These are phyloP conservation scores for Suhomyces panamericanus DNA, from an alignment of 1,139 yeast species.

Conservation along the genomic window DNA sequence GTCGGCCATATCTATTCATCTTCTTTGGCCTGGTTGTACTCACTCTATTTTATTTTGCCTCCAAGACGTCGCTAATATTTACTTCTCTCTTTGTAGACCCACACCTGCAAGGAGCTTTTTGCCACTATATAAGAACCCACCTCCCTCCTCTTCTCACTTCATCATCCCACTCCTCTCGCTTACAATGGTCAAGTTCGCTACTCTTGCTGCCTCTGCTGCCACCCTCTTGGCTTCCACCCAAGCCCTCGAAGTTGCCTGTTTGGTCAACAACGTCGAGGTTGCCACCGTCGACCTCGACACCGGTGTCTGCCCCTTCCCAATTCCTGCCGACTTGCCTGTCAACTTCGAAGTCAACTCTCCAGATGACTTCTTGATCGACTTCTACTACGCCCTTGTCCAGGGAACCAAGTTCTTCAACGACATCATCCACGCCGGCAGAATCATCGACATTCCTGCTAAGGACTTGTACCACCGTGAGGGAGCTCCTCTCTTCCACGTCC, in stretches of 20 bases:
- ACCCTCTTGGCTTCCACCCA: slow-evolving; percentile 21
- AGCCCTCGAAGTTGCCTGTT: slow-evolving; percentile 41
- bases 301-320: slow-evolving; percentile 41
- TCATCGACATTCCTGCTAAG: slow-evolving; percentile 36
- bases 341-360: slow-evolving; percentile 27
- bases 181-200: slow-evolving; percentile 18
- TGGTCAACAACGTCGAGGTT: slow-evolving; percentile 33
- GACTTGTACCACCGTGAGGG: slow-evolving; percentile 26
- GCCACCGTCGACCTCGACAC: slow-evolving; percentile 44
- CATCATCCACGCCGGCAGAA: slow-evolving; percentile 38
- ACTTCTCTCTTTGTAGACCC: background rate
- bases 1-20: background rate
- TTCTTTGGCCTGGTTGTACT: background rate
- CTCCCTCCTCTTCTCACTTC: background rate
- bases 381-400: slow-evolving; percentile 35
- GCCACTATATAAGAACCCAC: slow-evolving; percentile 2
- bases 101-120: background rate
- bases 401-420: slow-evolving; percentile 33
- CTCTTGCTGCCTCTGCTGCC: slow-evolving; percentile 21
- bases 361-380: slow-evolving; percentile 38
- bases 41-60: background rate
- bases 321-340: slow-evolving; percentile 32
- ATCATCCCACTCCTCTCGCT: slow-evolving; percentile 10
- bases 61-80: background rate
- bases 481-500: slow-evolving; percentile 34